These are phyloP conservation scores for Prototheca cutis DNA, from an alignment of 163 green algal species.

Conservation along the genomic window DNA sequence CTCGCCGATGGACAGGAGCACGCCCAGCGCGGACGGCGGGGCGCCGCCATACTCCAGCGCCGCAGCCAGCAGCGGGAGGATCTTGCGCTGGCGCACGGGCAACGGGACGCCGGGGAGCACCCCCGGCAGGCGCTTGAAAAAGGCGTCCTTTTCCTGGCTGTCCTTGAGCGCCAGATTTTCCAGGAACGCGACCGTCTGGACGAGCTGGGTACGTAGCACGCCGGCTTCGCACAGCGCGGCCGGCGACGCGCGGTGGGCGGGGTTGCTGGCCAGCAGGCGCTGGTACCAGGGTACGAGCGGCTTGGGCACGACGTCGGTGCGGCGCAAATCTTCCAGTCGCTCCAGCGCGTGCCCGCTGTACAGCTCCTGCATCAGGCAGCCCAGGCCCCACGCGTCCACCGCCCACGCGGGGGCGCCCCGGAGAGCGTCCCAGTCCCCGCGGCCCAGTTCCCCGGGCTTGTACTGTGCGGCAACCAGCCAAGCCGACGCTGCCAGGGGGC, in stretches of 20 bases:
- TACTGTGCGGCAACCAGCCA: slow-evolving; percentile 76
- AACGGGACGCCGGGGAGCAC: slow-evolving; percentile 55
- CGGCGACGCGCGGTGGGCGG: slow-evolving; percentile 75
- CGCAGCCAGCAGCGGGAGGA: slow-evolving; percentile 74
- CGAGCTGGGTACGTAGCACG: slow-evolving; percentile 83
- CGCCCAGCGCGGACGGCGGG: slow-evolving; percentile 46
- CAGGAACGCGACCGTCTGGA: slow-evolving; percentile 86
- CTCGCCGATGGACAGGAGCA: slow-evolving; percentile 62
- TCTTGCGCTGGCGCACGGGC: slow-evolving; percentile 68
- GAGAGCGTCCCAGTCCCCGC: slow-evolving; percentile 65
- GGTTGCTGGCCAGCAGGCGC: slow-evolving; percentile 67
- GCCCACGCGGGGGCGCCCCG: slow-evolving; percentile 66
- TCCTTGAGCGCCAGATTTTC: slow-evolving; percentile 89
- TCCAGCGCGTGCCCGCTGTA: slow-evolving; percentile 48
- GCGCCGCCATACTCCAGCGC: slow-evolving; percentile 88
- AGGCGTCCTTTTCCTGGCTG: slow-evolving; percentile 79
- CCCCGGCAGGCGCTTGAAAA: slow-evolving; percentile 80
- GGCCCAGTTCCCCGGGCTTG: slow-evolving; percentile 63
- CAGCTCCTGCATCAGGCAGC: slow-evolving; percentile 92
- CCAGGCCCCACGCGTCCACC: slow-evolving; percentile 95
- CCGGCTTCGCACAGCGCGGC: slow-evolving; percentile 60
- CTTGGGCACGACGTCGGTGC: slow-evolving; percentile 67
- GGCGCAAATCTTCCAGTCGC: slow-evolving; percentile 67
- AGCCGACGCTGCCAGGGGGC: slow-evolving; percentile 35
- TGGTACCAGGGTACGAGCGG: slow-evolving; percentile 69